Evolutionary conservation across 1,139 yeast species (phyloP).

Genomic region (Nakaseomyces delphensis): DNA sequence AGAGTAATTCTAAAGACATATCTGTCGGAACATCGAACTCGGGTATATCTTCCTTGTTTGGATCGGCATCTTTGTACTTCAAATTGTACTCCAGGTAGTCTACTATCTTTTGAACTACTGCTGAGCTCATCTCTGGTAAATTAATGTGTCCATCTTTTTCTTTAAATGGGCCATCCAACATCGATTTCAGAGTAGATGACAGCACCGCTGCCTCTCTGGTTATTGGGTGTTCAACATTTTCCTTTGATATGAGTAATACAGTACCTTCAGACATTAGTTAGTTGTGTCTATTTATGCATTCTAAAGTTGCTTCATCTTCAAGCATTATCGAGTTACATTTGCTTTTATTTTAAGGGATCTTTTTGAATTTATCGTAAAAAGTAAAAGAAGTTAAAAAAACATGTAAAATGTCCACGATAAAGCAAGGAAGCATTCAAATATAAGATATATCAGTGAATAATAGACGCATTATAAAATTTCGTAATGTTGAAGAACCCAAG

Average conservation of each 20-base stretch:
- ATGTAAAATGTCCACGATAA: too few relatives aligned
- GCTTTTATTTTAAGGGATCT: too few relatives aligned
- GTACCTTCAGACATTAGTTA: constrained; percentile 10
- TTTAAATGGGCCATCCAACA: constrained; percentile 34
- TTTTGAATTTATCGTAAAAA: too few relatives aligned
- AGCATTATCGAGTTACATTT: too few relatives aligned
- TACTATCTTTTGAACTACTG: constrained; percentile 67
- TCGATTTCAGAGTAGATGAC: constrained; percentile 70
- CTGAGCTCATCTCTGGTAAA: constrained; percentile 53
- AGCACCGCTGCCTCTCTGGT: constrained; percentile 72
- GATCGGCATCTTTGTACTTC: constrained; percentile 56
- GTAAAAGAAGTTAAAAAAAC: too few relatives aligned
- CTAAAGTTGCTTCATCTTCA: too few relatives aligned
- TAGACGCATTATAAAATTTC: background rate
- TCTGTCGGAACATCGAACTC: constrained; percentile 90
- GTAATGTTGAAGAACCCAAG: constrained; percentile 35
- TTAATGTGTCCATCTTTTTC: constrained; percentile 35
- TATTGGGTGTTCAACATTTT: constrained; percentile 57
- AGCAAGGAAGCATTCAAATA: too few relatives aligned
- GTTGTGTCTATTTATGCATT: background rate
- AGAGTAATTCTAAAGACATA: constrained; percentile 79
- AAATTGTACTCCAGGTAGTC: constrained; percentile 76
- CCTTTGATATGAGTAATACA: constrained; percentile 69
- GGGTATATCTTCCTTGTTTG: constrained; percentile 37
- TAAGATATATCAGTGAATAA: background rate